Evolutionary conservation across 305 asterid genomes (phyloP).

Genomic region (Solanum hybrid): DNA sequence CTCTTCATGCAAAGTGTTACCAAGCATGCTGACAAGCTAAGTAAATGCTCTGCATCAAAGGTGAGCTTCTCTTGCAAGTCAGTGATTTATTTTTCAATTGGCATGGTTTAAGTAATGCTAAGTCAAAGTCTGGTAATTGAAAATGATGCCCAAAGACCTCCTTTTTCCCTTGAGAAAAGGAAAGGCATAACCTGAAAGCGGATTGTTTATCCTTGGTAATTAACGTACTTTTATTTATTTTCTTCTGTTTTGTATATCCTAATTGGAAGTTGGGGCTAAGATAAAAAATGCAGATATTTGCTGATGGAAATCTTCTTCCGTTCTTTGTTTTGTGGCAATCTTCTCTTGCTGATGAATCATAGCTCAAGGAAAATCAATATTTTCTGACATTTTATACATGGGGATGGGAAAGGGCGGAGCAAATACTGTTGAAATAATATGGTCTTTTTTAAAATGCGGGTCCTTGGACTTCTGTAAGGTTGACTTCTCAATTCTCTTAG

Average conservation of each 20-base stretch:
- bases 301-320: not conserved
- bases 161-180: not conserved
- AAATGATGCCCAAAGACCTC: not conserved
- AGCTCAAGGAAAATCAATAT: not conserved
- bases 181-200: not conserved
- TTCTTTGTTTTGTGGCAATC: not conserved
- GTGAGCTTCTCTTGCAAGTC: conserved; percentile 22
- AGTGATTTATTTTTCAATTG: not conserved
- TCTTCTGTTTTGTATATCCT: not conserved
- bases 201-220: not conserved
- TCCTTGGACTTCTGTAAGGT: not conserved
- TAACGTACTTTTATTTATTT: not conserved
- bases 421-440: not conserved
- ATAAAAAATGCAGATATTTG: not conserved
- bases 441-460: not conserved
- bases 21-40: conserved; percentile 80
- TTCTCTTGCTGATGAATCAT: not conserved
- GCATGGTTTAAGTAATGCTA: not conserved
- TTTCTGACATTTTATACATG: not conserved
- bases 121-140: not conserved
- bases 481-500: not conserved
- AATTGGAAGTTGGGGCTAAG: not conserved
- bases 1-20: conserved; percentile 74
- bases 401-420: not conserved
- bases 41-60: conserved; percentile 64